Conservation (phyloP, 768 basidiomycete species). For the Lentinula sp. region DNA sequence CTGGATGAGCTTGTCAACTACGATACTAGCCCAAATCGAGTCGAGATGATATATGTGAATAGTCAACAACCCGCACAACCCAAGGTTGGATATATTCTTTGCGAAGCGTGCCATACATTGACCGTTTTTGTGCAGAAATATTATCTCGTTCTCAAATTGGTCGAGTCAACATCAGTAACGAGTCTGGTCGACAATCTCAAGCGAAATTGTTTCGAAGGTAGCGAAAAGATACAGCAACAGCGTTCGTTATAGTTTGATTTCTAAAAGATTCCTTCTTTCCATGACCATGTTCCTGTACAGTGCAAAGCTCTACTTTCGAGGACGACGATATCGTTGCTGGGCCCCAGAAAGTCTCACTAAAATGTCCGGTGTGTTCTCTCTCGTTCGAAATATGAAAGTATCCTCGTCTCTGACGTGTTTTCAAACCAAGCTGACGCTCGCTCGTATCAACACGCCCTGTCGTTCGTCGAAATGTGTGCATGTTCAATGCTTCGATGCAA, state of each 20-base stretch:
- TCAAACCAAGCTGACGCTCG: slow-evolving; percentile 61
- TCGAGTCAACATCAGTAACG: slow-evolving; percentile 68
- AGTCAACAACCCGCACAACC: slow-evolving; percentile 70
- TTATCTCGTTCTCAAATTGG: slow-evolving; percentile 78
- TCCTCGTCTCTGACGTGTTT: background rate
- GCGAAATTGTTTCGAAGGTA: slow-evolving; percentile 57
- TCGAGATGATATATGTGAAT: slow-evolving; percentile 90
- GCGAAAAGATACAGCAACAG: slow-evolving; percentile 56
- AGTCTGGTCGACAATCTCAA: slow-evolving; percentile 65
- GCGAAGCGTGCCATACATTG: background rate
- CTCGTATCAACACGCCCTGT: slow-evolving; percentile 77
- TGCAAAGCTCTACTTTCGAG: slow-evolving; percentile 50
- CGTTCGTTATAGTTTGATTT: slow-evolving; percentile 40
- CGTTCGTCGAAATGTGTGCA: slow-evolving; percentile 88
- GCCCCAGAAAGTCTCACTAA: slow-evolving; percentile 83
- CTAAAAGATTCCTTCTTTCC: background rate
- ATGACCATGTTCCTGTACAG: slow-evolving; percentile 26
- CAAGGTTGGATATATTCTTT: slow-evolving; percentile 44
- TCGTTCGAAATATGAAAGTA: background rate
- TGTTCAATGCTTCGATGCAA: slow-evolving; percentile 92
- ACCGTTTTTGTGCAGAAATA: slow-evolving; percentile 56
- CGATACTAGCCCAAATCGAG: slow-evolving; percentile 46
- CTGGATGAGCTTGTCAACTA: slow-evolving; percentile 35
- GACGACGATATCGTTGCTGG: slow-evolving; percentile 94
- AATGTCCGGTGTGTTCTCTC: slow-evolving; percentile 76